Percentiles rank a stretch among this genome's conserved stretches.
phyloP scores from a whole-genome alignment of 2,329 filamentous ascomycete species.

The Gaeumannomyces tritici region DNA sequence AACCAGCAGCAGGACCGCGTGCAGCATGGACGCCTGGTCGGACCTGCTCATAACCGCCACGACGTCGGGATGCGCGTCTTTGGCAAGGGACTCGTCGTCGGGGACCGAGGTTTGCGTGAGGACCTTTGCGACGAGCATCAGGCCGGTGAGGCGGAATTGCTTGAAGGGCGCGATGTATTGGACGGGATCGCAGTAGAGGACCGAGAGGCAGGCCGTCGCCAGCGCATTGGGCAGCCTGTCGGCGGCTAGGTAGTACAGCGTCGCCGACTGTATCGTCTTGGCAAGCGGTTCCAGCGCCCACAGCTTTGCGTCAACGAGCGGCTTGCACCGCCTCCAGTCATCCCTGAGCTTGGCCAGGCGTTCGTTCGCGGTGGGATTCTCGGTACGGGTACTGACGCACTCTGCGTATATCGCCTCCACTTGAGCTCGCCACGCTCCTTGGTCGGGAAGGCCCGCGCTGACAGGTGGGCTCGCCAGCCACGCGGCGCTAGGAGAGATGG shows the following conservation, averaged over 20 bases:
- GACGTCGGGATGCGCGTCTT: conserved; percentile 15
- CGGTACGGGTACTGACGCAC: conserved; percentile 12
- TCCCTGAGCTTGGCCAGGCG: conserved; percentile 18
- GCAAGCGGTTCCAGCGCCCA: conserved; percentile 42
- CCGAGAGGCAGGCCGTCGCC: conserved; percentile 35
- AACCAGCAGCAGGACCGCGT: conserved; percentile 41
- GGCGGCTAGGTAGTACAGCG: conserved; percentile 33
- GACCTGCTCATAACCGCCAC: conserved; percentile 25
- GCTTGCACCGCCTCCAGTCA: conserved; percentile 27
- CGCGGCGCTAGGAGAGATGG: conserved; percentile 30
- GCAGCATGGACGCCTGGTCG: conserved; percentile 43
- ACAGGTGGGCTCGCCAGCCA: conserved; percentile 21
- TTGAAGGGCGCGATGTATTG: conserved; percentile 40
- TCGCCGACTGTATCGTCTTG: conserved; percentile 31
- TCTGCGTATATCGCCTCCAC: conserved; percentile 21
- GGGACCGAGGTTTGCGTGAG: conserved; percentile 38
- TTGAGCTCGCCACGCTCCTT: conserved; percentile 10
- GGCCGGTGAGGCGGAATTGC: conserved; percentile 36
- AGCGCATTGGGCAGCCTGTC: conserved; percentile 33
- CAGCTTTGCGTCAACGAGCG: conserved; percentile 24
- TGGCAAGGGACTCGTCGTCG: conserved; percentile 6
- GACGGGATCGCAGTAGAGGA: conserved; percentile 38
- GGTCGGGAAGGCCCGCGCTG: conserved; percentile 16
- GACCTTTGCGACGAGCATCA: conserved; percentile 42
- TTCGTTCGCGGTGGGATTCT: conserved; percentile 1